Conservation (phyloP, 345 rosid genomes). For the Cardamine chenopodiifolia region DNA sequence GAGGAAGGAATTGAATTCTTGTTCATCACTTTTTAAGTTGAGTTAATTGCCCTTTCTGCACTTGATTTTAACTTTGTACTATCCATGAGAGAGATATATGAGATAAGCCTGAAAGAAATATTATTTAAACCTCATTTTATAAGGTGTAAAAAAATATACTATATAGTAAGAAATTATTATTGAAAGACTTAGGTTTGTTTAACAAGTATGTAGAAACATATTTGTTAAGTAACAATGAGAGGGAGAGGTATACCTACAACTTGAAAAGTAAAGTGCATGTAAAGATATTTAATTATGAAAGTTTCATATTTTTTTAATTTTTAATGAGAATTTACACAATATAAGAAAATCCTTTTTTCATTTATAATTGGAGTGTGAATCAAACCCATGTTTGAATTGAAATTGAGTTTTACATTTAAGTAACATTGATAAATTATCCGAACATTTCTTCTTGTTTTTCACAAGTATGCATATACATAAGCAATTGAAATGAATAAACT, state of each 20-base stretch:
- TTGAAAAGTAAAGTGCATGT: conserved; percentile 30
- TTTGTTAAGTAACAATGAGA: conserved; percentile 34
- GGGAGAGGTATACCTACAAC: conserved; percentile 39
- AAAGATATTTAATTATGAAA: neutral
- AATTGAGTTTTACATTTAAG: conserved; percentile 1
- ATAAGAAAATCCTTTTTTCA: no score
- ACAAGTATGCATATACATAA: conserved; percentile 23
- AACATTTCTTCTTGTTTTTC: neutral
- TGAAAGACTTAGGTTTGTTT: conserved; percentile 22
- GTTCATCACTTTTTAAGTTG: conserved; percentile 51
- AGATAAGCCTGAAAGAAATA: conserved; percentile 10
- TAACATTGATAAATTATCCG: neutral
- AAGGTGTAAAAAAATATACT: neutral
- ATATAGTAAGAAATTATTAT: conserved; percentile 9
- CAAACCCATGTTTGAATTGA: no score
- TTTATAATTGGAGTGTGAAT: no score
- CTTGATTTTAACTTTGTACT: conserved; percentile 39
- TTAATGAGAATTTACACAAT: no score
- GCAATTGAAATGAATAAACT: neutral
- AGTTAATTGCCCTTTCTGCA: conserved; percentile 35
- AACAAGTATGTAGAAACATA: conserved; percentile 35
- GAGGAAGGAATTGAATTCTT: conserved; percentile 62
- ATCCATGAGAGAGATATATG: conserved; percentile 33
- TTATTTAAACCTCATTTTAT: conserved; percentile 22
- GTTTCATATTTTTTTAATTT: neutral